Base-by-base conservation (phyloP, 2,329 filamentous ascomycete species). In the Ophiosphaerella herpotricha region DNA sequence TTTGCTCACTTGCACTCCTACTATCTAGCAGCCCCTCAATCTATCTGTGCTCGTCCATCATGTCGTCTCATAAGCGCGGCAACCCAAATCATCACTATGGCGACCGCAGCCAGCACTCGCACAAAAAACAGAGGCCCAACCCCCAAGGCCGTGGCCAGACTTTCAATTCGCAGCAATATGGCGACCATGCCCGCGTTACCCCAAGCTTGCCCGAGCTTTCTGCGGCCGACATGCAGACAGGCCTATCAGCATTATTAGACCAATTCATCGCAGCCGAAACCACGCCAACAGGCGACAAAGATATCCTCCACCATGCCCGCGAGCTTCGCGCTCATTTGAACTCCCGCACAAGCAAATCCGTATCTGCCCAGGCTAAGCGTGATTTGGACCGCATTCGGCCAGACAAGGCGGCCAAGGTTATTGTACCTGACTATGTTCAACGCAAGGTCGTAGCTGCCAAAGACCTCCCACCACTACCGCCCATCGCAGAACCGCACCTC, bases 401-500 rank as follows among this genome's bases (percentile, higher is more conserved):
- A 1, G 50, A 50, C n/a, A 60, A 54, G 21, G 48, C 41, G 2
- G 31, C 52, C n/a, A 51, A 60, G 12, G 49, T 64, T 16, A 39
- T 49, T 8, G 42, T 73, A 12, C 70, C 68, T 8, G 39, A 54
- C 13, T 72, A 71, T 49, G 48, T 69, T 26, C 44, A 61, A 23
- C 58, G 61, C 46, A 64, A 54, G 38, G 50, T 72, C 16, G 48
- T 59, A 6, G 52, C 43, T 7, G 71, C 78, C 3, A 57, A 63
- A 13, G 54, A 71, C 1, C 66, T 83, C 1, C 87, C 87, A 3
- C 77, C 81, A 1, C 74, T 91, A 1, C 89, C 89, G 3, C 67
- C 75, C 8, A 82, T 91, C 43, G 64, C 78, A 5, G 81, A 91
- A 55, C 74, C 79, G 0, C 72, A 76, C 18, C 77, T 92, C 14